Base-by-base conservation (phyloP, 2,329 filamentous ascomycete species). In the Orbilia brochopaga region DNA sequence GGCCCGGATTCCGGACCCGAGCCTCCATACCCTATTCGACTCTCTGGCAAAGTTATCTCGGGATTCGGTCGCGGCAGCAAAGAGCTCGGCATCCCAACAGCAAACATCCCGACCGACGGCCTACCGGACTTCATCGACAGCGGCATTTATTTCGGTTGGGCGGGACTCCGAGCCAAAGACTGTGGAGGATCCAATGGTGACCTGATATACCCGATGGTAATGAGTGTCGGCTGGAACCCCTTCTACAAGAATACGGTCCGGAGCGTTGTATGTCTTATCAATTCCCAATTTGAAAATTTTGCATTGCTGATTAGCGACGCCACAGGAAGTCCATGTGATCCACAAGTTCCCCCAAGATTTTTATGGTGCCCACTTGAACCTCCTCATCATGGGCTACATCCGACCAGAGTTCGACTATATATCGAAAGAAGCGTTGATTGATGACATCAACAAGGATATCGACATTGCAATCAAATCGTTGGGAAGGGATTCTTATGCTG, bases 71-170 rank as follows among this genome's bases (percentile, higher is more conserved):
- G 94, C 70, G 94, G 94, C 15, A 96, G 91, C 77, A 95, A 92
- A 82, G 92, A 97, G 88, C 90, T 97, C 78, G 93, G 93, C 76
- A 97, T 97, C 79, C 94, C 94, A 1, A 97, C 94, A 1, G 94
- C 94, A 78, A 99, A 97, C 83, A 88, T 89, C 77, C 87, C 87
- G 7, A 81, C 88, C 69, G 83, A 84, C 13, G 85, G 85, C 27
- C 87, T 97, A 50, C 87, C 87, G 76, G 79, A 83, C 5, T 81
- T 83, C 32, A 83, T 90, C 61, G 83, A 86, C 66, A 90, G 88
- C 0, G 94, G 94, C 74, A 90, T 97, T 74, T 97, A 97, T 84
- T 97, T 92, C 79, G 94, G 94, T 77, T 96, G 90, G 83, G 91
- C 91, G 2, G 86, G 90, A 0, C 83, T 88, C 8, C 82, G 85